A percentile compares a stretch with the other conserved stretches of the same genome.
Evolutionary conservation across 768 basidiomycete genomes (phyloP).

Genomic region (Clitopilus passeckerianus): DNA sequence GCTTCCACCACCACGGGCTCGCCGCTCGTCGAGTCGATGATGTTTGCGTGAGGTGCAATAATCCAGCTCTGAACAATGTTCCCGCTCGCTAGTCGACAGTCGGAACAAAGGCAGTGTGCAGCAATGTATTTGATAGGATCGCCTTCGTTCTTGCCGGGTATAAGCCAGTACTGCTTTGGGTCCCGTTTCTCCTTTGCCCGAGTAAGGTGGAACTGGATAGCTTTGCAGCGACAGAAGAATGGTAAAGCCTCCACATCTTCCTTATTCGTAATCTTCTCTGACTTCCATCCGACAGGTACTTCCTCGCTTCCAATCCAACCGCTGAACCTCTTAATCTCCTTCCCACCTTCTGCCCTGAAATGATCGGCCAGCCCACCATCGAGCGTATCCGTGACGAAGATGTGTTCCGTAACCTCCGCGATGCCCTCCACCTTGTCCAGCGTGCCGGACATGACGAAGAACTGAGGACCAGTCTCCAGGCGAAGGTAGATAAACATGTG

Average conservation of each 20-base stretch:
- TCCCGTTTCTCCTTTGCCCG: conserved; percentile 20
- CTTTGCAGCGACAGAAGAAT: conserved; percentile 21
- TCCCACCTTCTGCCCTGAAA: conserved; percentile 10
- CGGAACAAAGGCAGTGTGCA: conserved; percentile 22
- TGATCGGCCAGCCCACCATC: conserved; percentile 28
- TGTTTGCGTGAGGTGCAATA: conserved; percentile 21
- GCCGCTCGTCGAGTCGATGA: conserved; percentile 11
- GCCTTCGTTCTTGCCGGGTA: conserved; percentile 4
- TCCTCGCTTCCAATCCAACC: conserved; percentile 11
- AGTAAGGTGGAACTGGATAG: conserved; percentile 18
- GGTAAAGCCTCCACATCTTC: conserved; percentile 9
- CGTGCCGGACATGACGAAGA: conserved; percentile 20
- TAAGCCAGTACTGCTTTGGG: conserved; percentile 24
- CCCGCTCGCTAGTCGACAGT: conserved; percentile 21
- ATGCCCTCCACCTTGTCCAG: conserved; percentile 20
- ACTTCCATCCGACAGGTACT: conserved; percentile 18
- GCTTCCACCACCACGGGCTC: conserved; percentile 12
- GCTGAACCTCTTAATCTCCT: conserved; percentile 14
- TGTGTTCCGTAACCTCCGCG: conserved; percentile 17
- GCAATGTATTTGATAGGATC: conserved; percentile 21
- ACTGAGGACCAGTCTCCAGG: conserved; percentile 8
- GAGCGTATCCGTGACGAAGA: conserved; percentile 21
- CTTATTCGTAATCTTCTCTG: background rate
- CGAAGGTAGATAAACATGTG: conserved; percentile 16
- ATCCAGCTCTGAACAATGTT: conserved; percentile 23